Conservation (phyloP, 208 protist species). For the Leishmania tropica region DNA sequence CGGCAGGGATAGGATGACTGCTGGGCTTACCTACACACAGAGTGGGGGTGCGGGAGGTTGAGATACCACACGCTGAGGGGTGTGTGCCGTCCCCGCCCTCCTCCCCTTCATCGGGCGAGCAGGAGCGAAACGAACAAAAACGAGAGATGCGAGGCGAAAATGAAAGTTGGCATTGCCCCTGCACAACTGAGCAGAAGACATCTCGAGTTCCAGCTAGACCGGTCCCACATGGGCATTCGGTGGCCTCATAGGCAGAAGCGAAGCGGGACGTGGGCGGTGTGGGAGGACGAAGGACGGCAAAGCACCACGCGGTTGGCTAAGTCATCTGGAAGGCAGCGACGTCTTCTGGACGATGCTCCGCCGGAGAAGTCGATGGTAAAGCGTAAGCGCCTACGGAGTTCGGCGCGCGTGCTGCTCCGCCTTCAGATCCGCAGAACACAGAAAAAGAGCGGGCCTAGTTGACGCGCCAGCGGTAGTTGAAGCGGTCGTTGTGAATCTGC, state of each 20-base stretch:
- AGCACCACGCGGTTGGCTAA: no score
- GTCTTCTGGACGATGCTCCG: neutral
- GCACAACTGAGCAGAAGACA: neutral
- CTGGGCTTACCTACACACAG: neutral
- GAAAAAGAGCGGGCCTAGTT: constrained; percentile 41
- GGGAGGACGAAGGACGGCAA: no score
- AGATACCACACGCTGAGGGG: neutral
- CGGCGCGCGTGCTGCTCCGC: neutral
- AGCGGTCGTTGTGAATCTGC: constrained; percentile 93
- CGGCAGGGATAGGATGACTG: neutral
- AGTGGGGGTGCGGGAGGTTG: neutral
- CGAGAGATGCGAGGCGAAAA: neutral
- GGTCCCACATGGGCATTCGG: neutral
- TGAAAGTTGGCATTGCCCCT: neutral
- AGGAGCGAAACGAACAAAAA: neutral
- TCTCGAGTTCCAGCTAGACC: neutral
- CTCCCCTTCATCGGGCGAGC: neutral
- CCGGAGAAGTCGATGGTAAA: neutral
- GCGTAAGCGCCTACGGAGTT: neutral
- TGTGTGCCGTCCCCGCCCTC: neutral
- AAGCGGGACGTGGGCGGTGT: neutral
- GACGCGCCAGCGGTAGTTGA: constrained; percentile 89
- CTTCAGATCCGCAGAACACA: neutral
- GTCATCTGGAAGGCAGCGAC: neutral
- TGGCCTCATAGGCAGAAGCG: neutral